These are phyloP conservation scores for Xerocomellus chrysenteron DNA, from an alignment of 768 basidiomycete species.

Conservation along the genomic window DNA sequence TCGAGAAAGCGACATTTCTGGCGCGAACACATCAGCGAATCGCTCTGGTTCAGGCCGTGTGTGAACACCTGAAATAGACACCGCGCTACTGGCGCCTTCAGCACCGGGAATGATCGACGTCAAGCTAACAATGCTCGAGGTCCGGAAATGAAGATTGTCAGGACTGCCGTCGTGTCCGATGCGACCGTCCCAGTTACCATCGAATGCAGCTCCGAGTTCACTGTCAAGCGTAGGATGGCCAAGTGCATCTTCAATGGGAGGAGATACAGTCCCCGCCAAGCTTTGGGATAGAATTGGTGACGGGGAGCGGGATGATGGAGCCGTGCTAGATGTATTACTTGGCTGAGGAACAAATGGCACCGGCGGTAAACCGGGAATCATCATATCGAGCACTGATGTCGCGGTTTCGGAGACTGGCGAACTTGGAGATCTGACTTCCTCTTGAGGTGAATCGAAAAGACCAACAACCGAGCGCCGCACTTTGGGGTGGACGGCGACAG, in stretches of 20 bases:
- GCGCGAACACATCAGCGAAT: conserved; percentile 1
- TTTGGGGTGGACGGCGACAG: conserved; percentile 27
- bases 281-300: conserved; percentile 18
- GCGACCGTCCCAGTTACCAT: conserved; percentile 20
- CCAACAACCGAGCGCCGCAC: conserved; percentile 59
- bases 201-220: conserved; percentile 57
- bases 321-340: conserved; percentile 22
- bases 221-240: conserved; percentile 46
- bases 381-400: conserved; percentile 29
- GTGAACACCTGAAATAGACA: conserved; percentile 3
- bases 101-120: conserved; percentile 33
- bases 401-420: conserved; percentile 15
- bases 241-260: not conserved
- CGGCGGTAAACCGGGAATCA: conserved; percentile 34
- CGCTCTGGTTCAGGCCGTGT: not conserved
- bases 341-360: conserved; percentile 35
- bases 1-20: conserved; percentile 5
- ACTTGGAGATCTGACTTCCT: conserved; percentile 5
- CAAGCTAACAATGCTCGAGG: conserved; percentile 56
- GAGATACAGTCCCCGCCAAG: conserved; percentile 7
- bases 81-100: conserved; percentile 11
- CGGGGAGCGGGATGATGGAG: conserved; percentile 16
- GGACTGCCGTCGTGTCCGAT: conserved; percentile 20
- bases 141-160: conserved; percentile 46
- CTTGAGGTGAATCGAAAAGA: conserved; percentile 48